A percentile compares a stretch with the other conserved stretches of the same genome.
These are phyloP conservation scores for Mycosphaerella sp. DNA, from an alignment of 2,329 filamentous ascomycete species.

Conservation along the genomic window DNA sequence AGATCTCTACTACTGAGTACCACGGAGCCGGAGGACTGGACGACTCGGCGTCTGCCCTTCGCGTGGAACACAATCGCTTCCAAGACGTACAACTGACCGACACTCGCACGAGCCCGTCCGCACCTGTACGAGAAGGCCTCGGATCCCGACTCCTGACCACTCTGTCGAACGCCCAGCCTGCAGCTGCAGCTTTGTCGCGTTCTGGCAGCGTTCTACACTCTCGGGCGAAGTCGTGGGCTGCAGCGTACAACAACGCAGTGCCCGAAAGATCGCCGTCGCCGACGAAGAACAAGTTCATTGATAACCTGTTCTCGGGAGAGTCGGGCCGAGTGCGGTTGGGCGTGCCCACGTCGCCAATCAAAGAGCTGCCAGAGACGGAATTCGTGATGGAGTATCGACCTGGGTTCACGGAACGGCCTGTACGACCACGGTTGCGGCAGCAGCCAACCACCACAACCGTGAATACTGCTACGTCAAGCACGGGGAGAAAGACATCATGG, in stretches of 20 bases:
- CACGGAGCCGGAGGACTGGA: constrained; percentile 22
- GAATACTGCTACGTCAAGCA: background rate
- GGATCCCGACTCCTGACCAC: constrained; percentile 26
- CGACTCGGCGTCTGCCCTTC: constrained; percentile 10
- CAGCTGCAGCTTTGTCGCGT: constrained; percentile 28
- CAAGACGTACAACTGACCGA: constrained; percentile 9
- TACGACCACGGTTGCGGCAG: constrained; percentile 19
- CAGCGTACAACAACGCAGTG: constrained; percentile 20
- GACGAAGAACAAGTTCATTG: constrained; percentile 24
- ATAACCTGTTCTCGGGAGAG: constrained; percentile 31
- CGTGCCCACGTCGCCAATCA: constrained; percentile 25
- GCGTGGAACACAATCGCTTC: constrained; percentile 9
- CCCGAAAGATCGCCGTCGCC: constrained; percentile 11
- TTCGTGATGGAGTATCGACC: constrained; percentile 34
- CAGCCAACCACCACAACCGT: constrained; percentile 7
- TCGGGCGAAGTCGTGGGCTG: constrained; percentile 29
- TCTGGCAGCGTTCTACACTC: constrained; percentile 28
- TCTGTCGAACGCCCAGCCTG: constrained; percentile 25
- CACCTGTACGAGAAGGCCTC: constrained; percentile 22
- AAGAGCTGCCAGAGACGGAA: constrained; percentile 29
- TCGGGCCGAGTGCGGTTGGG: constrained; percentile 32
- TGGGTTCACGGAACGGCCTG: constrained; percentile 30
- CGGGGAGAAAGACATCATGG: constrained; percentile 26
- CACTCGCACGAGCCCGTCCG: constrained; percentile 10
- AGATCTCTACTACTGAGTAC: constrained; percentile 18